Base-by-base conservation (phyloP, 129 eudicot genomes). In the Artemisia tridentata region DNA sequence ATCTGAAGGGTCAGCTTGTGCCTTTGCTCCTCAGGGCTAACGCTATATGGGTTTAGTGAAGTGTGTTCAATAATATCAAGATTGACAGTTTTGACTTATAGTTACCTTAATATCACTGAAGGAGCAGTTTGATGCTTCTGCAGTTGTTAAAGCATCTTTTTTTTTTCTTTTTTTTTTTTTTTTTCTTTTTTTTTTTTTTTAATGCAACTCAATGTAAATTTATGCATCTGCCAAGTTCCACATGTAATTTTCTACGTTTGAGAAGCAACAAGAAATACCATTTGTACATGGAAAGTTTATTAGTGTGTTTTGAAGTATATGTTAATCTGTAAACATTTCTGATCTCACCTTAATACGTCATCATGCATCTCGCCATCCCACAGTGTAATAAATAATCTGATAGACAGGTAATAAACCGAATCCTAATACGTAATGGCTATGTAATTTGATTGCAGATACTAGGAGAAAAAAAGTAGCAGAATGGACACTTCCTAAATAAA, bases 91-190 rank as follows among this genome's bases (percentile, higher is more conserved):
- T n/a, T n/a, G n/a, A n/a, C n/a, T n/a, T n/a, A n/a, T n/a, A n/a
- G n/a, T n/a, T n/a, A n/a, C n/a, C n/a, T n/a, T n/a, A n/a, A n/a
- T n/a, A n/a, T n/a, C n/a, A 43, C 67, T 65, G 56, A 41, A 54
- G 66, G 17, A 73, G 63, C 45, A 54, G 51, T 71, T 62, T 63
- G 61, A 52, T 68, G 71, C 48, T 60, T 31, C 41, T 1, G 18
- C 11, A 49, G 78, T 80, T 67, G 77, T 54, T 49, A 59, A 73
- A 77, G 69, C 83, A 58, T 72, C 50, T 72, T 9, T 55, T 53
- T 53, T 53, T 20, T 5, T 4, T 4, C 6, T 5, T 3, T 34
- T 69, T 29, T 29, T 29, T 56, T 51, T 62, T 11, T n/a, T 2
- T 50, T 3, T 14, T 50, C 9, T 49, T 66, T 67, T 75, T 54